Percentiles rank a stretch among this genome's conserved stretches.
These are phyloP conservation scores for Hyparrhenia diplandra DNA, from an alignment of 176 grass and related monocot genomes.

Conservation along the genomic window DNA sequence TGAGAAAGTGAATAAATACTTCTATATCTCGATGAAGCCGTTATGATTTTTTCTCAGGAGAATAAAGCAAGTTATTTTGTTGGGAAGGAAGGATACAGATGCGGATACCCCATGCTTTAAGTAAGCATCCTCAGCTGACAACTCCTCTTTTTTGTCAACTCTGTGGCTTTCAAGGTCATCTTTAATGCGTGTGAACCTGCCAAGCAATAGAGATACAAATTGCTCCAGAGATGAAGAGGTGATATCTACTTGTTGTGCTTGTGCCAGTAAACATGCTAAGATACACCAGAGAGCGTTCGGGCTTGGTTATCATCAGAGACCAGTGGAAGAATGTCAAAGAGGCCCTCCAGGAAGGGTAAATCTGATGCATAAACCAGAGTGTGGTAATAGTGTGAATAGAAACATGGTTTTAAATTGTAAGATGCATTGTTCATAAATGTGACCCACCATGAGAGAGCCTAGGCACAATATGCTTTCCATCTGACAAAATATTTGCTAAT, in stretches of 20 bases:
- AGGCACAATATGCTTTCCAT: conserved; percentile 56
- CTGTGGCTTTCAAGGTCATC: conserved; percentile 59
- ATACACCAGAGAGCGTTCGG: conserved; percentile 75
- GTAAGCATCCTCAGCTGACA: conserved; percentile 30
- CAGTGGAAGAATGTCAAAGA: conserved; percentile 68
- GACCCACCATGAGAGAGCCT: conserved; percentile 52
- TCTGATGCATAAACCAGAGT: conserved; percentile 41
- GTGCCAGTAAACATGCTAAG: conserved; percentile 45
- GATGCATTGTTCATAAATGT: conserved; percentile 19
- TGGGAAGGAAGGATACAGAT: conserved; percentile 72
- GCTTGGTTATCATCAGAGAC: conserved; percentile 58
- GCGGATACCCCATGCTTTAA: conserved; percentile 33
- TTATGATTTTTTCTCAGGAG: background rate
- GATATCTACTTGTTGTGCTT: conserved; percentile 29
- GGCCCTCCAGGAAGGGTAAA: conserved; percentile 56
- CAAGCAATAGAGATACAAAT: conserved; percentile 53
- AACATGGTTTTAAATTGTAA: conserved; percentile 26
- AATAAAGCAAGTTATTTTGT: background rate
- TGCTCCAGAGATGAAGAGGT: conserved; percentile 28
- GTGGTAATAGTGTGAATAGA: conserved; percentile 13
- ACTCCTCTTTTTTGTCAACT: conserved; percentile 32
- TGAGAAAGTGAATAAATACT: conserved; percentile 16
- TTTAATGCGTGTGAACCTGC: conserved; percentile 55
- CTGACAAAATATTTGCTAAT: conserved; percentile 80
- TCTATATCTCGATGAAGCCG: background rate